phyloP scores from a whole-genome alignment of 2,329 filamentous ascomycete species.

The Thielaviopsis musarum region DNA sequence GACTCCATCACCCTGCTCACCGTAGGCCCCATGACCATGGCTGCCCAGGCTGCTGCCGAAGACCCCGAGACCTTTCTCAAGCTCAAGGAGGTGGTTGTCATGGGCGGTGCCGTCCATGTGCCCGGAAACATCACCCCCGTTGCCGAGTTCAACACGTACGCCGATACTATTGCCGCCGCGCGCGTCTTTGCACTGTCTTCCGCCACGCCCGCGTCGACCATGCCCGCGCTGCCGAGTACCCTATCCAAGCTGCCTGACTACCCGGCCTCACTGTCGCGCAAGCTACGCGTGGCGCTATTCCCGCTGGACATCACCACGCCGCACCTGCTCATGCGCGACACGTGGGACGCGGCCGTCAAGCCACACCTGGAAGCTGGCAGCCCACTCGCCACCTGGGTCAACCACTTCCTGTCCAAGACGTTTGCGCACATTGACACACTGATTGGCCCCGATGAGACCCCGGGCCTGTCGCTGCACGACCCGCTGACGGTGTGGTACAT shows the following conservation, averaged over 20 bases:
- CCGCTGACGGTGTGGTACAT: slow-evolving; percentile 68
- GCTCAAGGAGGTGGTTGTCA: slow-evolving; percentile 81
- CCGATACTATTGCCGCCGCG: slow-evolving; percentile 64
- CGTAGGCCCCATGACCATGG: slow-evolving; percentile 82
- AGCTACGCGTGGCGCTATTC: slow-evolving; percentile 52
- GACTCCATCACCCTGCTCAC: slow-evolving; percentile 82
- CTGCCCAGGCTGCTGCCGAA: slow-evolving; percentile 73
- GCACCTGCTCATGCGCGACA: slow-evolving; percentile 46
- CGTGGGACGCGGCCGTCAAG: slow-evolving; percentile 39
- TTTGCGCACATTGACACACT: slow-evolving; percentile 52
- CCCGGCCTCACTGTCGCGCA: slow-evolving; percentile 43
- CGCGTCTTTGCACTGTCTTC: slow-evolving; percentile 65
- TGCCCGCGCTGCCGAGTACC: slow-evolving; percentile 48
- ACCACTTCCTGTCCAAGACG: slow-evolving; percentile 53
- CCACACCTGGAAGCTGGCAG: slow-evolving; percentile 43
- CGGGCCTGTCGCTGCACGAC: slow-evolving; percentile 56
- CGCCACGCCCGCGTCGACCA: slow-evolving; percentile 55
- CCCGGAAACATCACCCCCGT: slow-evolving; percentile 73
- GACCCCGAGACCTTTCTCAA: slow-evolving; percentile 81
- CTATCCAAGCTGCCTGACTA: slow-evolving; percentile 40
- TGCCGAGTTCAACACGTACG: slow-evolving; percentile 91
- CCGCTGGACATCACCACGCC: slow-evolving; percentile 62
- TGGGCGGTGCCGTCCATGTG: slow-evolving; percentile 73
- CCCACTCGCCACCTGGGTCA: slow-evolving; percentile 57
- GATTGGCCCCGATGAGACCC: slow-evolving; percentile 37